Evolutionary conservation across 2,329 filamentous ascomycete species (phyloP).

Genomic region (Fusarium sp.): DNA sequence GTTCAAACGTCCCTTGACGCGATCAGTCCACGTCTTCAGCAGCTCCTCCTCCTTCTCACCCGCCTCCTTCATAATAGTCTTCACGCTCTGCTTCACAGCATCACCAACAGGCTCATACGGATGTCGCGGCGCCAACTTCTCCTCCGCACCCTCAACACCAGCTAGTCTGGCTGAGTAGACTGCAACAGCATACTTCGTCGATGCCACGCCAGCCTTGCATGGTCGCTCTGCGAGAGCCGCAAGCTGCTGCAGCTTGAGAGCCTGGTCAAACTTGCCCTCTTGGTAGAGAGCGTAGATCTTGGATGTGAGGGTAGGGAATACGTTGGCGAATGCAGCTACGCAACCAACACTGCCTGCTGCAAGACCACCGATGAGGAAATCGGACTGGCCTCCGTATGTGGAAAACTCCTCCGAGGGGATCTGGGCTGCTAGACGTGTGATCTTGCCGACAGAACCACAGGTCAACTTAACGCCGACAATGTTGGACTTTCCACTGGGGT

Average conservation of each 20-base stretch:
- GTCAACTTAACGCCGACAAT: conserved; percentile 79
- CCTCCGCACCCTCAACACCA: conserved; percentile 69
- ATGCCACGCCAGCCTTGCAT: conserved; percentile 74
- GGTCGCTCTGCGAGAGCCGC: conserved; percentile 75
- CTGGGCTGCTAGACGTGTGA: conserved; percentile 68
- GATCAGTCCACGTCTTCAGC: conserved; percentile 32
- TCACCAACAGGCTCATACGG: conserved; percentile 68
- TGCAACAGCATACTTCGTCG: conserved; percentile 76
- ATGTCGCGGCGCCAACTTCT: conserved; percentile 68
- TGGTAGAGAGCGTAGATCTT: conserved; percentile 72
- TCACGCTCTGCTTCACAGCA: conserved; percentile 55
- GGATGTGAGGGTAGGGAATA: conserved; percentile 69
- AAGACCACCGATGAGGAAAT: conserved; percentile 75
- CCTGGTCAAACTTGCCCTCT: conserved; percentile 68
- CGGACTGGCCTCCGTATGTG: conserved; percentile 78
- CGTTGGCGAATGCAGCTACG: conserved; percentile 73
- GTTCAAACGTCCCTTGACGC: conserved; percentile 31
- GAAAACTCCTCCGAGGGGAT: conserved; percentile 70
- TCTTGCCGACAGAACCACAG: conserved; percentile 78
- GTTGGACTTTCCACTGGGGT: conserved; percentile 57
- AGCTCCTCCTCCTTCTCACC: conserved; percentile 58
- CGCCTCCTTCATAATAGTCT: conserved; percentile 54
- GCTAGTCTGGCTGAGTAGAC: conserved; percentile 69
- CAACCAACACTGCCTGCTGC: conserved; percentile 69
- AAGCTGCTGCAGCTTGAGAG: conserved; percentile 69